phyloP scores from a whole-genome alignment of 768 basidiomycete genomes.

The Russula brevipes region DNA sequence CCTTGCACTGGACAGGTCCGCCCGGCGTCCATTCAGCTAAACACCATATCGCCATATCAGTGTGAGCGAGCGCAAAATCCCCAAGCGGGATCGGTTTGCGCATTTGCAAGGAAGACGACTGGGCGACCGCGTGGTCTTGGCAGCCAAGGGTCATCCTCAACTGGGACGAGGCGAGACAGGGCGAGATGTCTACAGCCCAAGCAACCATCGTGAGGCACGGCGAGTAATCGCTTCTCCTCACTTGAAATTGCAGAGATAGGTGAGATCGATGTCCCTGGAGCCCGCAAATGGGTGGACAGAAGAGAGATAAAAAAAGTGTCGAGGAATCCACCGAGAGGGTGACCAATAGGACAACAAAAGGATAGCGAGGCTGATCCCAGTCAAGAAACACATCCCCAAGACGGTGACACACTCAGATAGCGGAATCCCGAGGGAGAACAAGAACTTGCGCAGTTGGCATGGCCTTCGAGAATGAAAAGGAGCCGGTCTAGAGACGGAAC shows the following conservation, averaged over 20 bases:
- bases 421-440: neutral
- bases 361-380: neutral
- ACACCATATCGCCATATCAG: too few species aligned
- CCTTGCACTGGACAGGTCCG: too few species aligned
- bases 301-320: neutral
- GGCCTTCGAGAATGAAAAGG: neutral
- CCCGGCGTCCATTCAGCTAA: too few species aligned
- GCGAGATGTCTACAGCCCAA: too few species aligned
- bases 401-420: neutral
- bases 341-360: neutral
- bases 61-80: too few species aligned
- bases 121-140: too few species aligned
- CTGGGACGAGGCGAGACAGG: too few species aligned
- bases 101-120: too few species aligned
- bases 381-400: neutral
- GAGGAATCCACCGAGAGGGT: neutral
- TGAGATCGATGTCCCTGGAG: neutral
- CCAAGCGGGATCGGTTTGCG: too few species aligned
- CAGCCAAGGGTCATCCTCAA: too few species aligned
- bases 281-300: neutral
- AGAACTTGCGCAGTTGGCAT: slow-evolving; percentile 1
- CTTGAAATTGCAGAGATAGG: neutral
- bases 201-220: too few species aligned
- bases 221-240: neutral
- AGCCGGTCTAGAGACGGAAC: neutral